phyloP scores from a whole-genome alignment of 805 yeast genomes.

The Zygosaccharomyces lentus region DNA sequence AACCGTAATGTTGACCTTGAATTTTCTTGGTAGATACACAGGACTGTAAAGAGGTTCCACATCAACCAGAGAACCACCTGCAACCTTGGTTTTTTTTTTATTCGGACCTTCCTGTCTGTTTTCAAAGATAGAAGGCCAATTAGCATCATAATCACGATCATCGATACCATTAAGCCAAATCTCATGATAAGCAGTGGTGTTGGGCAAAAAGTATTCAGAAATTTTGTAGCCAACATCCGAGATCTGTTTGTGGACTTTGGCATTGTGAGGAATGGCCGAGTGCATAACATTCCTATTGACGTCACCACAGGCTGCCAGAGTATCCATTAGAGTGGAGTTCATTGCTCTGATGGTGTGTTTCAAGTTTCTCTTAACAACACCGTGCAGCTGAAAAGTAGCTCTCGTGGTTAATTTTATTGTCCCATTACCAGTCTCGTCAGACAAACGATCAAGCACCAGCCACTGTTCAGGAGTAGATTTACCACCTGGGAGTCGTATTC shows the following conservation, averaged over 20 bases:
- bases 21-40: constrained; percentile 89
- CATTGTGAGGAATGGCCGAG: constrained; percentile 82
- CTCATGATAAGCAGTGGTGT: constrained; percentile 94
- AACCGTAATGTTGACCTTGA: constrained; percentile 88
- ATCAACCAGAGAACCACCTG: constrained; percentile 78
- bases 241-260: constrained; percentile 74
- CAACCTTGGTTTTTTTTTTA: constrained; percentile 75
- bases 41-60: constrained; percentile 86
- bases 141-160: constrained; percentile 56
- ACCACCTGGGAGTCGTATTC: constrained; percentile 94
- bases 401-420: constrained; percentile 93
- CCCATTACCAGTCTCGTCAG: constrained; percentile 82
- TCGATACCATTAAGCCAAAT: constrained; percentile 91
- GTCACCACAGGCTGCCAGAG: constrained; percentile 98
- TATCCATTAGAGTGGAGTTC: constrained; percentile 86
- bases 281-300: constrained; percentile 94
- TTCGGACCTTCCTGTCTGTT: constrained; percentile 69
- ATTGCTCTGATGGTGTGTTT: constrained; percentile 90
- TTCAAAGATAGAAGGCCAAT: constrained; percentile 62
- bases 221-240: constrained; percentile 57
- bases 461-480: constrained; percentile 83
- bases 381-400: constrained; percentile 95
- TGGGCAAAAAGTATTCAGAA: constrained; percentile 80
- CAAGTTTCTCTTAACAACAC: constrained; percentile 83
- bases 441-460: constrained; percentile 76